phyloP scores from a whole-genome alignment of 2,329 filamentous ascomycete genomes.

The Chalaropsis ovoidea region DNA sequence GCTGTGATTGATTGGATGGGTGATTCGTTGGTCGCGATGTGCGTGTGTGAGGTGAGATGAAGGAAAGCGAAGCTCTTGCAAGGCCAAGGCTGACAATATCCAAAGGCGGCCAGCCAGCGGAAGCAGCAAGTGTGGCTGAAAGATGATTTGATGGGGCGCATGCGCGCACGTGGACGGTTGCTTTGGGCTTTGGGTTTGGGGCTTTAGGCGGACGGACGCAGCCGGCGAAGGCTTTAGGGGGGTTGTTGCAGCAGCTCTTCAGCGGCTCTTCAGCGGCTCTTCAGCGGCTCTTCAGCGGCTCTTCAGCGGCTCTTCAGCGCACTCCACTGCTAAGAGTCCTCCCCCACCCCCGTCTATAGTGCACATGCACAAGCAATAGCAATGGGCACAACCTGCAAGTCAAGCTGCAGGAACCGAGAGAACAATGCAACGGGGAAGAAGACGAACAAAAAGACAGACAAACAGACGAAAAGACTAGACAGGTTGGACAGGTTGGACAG shows the following conservation, averaged over 20 bases:
- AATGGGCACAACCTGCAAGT: background rate
- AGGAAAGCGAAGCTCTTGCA: background rate
- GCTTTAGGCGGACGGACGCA: background rate
- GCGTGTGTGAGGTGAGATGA: background rate
- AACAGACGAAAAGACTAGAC: background rate
- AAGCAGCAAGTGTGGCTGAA: constrained; percentile 12
- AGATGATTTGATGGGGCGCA: constrained; percentile 14
- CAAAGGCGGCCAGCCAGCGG: background rate
- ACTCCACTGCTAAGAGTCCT: background rate
- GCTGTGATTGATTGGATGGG: too few relatives aligned
- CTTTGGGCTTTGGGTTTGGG: background rate
- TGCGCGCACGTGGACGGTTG: background rate
- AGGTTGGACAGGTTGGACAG: background rate
- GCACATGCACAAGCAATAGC: constrained; percentile 7
- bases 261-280: background rate
- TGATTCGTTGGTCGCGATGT: too few relatives aligned
- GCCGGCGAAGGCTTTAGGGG: background rate
- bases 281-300: background rate
- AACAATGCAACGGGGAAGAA: background rate
- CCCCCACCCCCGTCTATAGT: background rate
- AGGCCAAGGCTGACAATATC: background rate
- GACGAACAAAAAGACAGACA: background rate
- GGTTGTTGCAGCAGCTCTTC: background rate
- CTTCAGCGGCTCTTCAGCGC: background rate
- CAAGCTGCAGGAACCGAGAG: constrained; percentile 10